These are phyloP conservation scores for Cordyceps fumosorosea DNA, from an alignment of 2,329 filamentous ascomycete species.

Conservation along the genomic window DNA sequence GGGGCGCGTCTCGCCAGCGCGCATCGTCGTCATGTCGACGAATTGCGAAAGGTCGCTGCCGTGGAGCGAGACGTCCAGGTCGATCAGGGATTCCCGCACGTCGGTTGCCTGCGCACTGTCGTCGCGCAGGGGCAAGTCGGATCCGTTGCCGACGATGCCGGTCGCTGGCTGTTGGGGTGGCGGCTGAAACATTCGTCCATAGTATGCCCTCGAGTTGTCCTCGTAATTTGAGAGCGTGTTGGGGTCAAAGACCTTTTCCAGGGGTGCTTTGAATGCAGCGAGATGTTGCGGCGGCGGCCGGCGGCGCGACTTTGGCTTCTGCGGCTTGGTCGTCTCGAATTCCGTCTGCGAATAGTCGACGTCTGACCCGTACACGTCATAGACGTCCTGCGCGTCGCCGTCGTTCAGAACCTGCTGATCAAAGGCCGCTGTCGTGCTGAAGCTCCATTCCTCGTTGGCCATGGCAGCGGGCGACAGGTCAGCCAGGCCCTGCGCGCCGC, in stretches of 20 bases:
- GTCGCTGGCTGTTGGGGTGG: conserved; percentile 21
- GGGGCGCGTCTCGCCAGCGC: conserved; percentile 35
- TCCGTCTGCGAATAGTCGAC: conserved; percentile 44
- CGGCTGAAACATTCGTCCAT: conserved; percentile 39
- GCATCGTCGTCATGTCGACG: conserved; percentile 55
- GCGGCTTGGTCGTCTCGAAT: conserved; percentile 44
- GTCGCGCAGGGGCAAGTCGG: conserved; percentile 54
- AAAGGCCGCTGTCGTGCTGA: conserved; percentile 59
- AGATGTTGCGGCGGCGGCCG: conserved; percentile 52
- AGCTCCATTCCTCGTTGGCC: conserved; percentile 59
- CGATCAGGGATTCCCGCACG: conserved; percentile 58
- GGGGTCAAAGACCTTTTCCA: conserved; percentile 61
- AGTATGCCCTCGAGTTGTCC: conserved; percentile 56
- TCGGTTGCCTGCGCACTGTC: conserved; percentile 42
- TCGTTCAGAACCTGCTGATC: conserved; percentile 50
- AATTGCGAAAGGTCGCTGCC: conserved; percentile 51
- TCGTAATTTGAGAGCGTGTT: conserved; percentile 59
- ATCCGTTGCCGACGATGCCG: conserved; percentile 23
- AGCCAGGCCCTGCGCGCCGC: conserved; percentile 49
- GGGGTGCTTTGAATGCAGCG: conserved; percentile 49
- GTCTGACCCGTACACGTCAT: conserved; percentile 52
- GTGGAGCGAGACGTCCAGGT: conserved; percentile 54
- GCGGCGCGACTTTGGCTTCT: conserved; percentile 46
- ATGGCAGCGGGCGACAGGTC: conserved; percentile 38
- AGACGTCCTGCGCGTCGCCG: conserved; percentile 51